Conservation (phyloP, 2,329 filamentous ascomycete species). For the Aureobasidium namibiae region DNA sequence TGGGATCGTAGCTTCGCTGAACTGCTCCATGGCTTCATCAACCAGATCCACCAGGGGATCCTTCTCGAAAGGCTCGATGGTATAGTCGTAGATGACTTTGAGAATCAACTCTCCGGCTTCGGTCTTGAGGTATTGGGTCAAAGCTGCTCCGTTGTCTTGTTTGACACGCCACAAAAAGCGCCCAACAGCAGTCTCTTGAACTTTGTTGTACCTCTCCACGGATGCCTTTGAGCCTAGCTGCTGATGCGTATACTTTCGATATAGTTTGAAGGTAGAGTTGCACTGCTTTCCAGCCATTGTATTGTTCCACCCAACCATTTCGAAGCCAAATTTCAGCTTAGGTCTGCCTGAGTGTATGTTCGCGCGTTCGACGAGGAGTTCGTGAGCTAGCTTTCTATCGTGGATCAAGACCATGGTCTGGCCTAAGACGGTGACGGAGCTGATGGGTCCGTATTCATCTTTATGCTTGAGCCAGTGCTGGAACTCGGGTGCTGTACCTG, state of each 20-base stretch:
- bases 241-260: constrained; percentile 40
- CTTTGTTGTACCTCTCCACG: constrained; percentile 31
- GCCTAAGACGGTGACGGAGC: constrained; percentile 35
- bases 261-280: constrained; percentile 21
- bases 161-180: constrained; percentile 36
- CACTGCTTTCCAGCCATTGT: constrained; percentile 27
- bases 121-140: constrained; percentile 37
- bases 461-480: constrained; percentile 37
- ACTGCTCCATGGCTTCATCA: constrained; percentile 32
- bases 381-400: constrained; percentile 27
- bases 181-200: constrained; percentile 39
- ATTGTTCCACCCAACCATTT: constrained; percentile 30
- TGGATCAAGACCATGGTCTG: constrained; percentile 36
- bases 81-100: constrained; percentile 42
- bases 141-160: constrained; percentile 30
- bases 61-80: constrained; percentile 27
- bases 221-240: constrained; percentile 37
- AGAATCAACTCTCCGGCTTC: constrained; percentile 34
- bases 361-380: constrained; percentile 32
- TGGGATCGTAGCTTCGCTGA: constrained; percentile 33
- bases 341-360: constrained; percentile 31
- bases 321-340: constrained; percentile 17
- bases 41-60: constrained; percentile 40
- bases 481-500: constrained; percentile 27
- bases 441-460: constrained; percentile 24